Evolutionary conservation across 257 asterid species (phyloP).

Genomic region (Henckelia pumila): DNA sequence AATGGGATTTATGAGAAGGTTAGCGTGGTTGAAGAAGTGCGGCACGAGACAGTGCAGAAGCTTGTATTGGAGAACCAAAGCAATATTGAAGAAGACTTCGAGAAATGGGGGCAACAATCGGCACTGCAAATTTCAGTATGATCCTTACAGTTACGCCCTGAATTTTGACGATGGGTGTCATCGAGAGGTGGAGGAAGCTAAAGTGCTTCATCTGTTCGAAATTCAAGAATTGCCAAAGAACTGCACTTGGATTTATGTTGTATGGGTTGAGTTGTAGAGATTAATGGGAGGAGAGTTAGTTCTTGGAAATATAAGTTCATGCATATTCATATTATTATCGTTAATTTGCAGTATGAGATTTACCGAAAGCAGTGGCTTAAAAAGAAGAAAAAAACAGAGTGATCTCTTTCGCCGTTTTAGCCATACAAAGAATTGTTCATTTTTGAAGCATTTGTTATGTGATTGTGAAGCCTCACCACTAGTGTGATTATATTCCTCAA

Average conservation of each 20-base stretch:
- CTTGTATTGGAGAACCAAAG: background rate
- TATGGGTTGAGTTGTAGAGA: background rate
- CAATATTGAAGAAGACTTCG: background rate
- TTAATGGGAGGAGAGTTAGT: too few species aligned
- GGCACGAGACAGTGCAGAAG: background rate
- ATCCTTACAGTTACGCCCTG: slow-evolving; percentile 70
- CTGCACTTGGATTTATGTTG: background rate
- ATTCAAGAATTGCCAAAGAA: background rate
- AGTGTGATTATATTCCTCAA: background rate
- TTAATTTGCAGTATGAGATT: background rate
- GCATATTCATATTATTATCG: too few species aligned
- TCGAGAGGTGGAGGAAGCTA: slow-evolving; percentile 22
- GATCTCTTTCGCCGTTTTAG: background rate
- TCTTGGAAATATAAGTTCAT: background rate
- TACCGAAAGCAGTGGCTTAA: background rate
- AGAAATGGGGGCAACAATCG: background rate
- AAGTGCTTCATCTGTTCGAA: background rate
- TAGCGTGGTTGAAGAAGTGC: background rate
- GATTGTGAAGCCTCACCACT: background rate
- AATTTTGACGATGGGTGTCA: slow-evolving; percentile 59
- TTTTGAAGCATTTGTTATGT: background rate
- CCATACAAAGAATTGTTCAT: too few species aligned
- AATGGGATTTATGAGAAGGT: background rate
- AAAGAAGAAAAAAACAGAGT: background rate
- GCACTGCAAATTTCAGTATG: slow-evolving; percentile 49